Base-by-base conservation (phyloP, 495 filamentous ascomycete species). In the Hypoxylon lienhwacheense region DNA sequence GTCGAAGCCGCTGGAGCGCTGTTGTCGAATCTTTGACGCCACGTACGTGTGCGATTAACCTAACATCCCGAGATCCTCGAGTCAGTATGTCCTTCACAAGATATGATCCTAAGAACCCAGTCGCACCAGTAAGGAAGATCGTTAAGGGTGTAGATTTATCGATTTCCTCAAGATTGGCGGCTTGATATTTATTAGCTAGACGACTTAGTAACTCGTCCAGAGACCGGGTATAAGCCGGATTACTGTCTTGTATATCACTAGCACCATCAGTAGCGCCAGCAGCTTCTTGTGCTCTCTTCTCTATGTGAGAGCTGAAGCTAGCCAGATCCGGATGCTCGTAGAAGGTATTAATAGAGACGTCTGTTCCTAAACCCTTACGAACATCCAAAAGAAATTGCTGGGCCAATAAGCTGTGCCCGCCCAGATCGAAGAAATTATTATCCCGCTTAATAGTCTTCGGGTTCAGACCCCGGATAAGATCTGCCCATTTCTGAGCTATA, bases 101-200 rank as follows among this genome's bases (percentile, higher is more conserved):
- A 54, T 88, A 91, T 0, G 88, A 83, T 16, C 93, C 93, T 5
- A 97, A 69, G 74, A 96, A 97, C 6, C 92, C 92, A 24, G 93
- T 97, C 0, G 87, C 90, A 22, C 92, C 93, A 10, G 93, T 97
- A 4, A 97, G 74, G 64, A 98, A 86, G 14, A 92, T 74, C 0
- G 85, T 91, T 4, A 77, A 65, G 29, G 72, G 70, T 61, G 65
- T 59, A 12, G 67, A 55, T 1, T 64, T 47, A 15, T 34, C 45
- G 22, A 73, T 33, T 0, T 66, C 49, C n/a, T 57, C 61, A 1
- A 48, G 34, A 22, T 76, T 59, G 2, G 71, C 71, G 3, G 63
- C 59, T 44, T 69, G 70, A 34, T 74, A 78, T 53, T 69, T 69
- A 0, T 64, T 58, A 4, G 59, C 64, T 7, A 73, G 60, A 39